Evolutionary conservation across 345 rosid genomes (phyloP).

Genomic region (Limnanthes douglasii): DNA sequence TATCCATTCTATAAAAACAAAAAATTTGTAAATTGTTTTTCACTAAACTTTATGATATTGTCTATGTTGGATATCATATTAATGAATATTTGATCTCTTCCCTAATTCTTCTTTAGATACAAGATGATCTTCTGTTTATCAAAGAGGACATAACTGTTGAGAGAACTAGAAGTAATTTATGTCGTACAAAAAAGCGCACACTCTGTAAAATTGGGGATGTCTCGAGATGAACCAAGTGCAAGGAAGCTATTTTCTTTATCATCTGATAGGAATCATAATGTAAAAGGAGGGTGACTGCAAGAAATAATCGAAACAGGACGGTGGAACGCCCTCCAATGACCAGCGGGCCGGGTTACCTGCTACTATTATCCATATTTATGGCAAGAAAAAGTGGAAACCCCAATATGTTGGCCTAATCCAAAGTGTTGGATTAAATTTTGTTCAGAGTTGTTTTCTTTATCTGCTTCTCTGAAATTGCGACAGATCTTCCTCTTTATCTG

Average conservation of each 20-base stretch:
- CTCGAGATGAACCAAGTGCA: slow-evolving; percentile 57
- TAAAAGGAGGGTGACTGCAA: slow-evolving; percentile 41
- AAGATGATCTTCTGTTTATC: slow-evolving; percentile 70
- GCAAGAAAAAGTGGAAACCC: no score
- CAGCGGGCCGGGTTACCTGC: slow-evolving; percentile 62
- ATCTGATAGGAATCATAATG: slow-evolving; percentile 34
- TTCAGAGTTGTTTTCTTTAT: no score
- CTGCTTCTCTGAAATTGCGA: no score
- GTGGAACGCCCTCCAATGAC: slow-evolving; percentile 49
- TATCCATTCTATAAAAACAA: no score
- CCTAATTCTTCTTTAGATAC: slow-evolving; percentile 33
- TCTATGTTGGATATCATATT: no score
- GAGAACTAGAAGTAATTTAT: slow-evolving; percentile 74
- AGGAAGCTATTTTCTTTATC: slow-evolving; percentile 51
- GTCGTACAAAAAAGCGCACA: slow-evolving; percentile 67
- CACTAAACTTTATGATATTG: no score
- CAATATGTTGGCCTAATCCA: no score
- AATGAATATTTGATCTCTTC: slow-evolving; percentile 1
- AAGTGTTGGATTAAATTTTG: no score
- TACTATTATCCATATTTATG: slow-evolving; percentile 53
- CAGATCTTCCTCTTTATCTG: no score
- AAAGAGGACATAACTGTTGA: slow-evolving; percentile 91
- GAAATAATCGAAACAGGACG: slow-evolving; percentile 42
- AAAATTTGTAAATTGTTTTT: no score
- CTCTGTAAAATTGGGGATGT: slow-evolving; percentile 67